Evolutionary conservation across 805 yeast species (phyloP).

Genomic region (Barnettozyma botsteinii): DNA sequence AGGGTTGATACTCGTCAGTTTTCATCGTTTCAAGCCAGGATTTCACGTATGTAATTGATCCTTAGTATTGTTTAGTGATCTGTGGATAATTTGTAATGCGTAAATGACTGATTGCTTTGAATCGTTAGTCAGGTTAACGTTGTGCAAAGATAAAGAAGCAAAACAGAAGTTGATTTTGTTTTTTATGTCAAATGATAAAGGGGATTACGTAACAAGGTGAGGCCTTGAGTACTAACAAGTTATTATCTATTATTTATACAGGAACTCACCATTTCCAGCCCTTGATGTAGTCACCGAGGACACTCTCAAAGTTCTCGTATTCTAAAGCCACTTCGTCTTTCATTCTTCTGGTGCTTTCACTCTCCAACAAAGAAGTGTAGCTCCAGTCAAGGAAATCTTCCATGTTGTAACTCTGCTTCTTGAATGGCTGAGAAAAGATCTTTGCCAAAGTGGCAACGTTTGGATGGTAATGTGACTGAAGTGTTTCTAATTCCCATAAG

Average conservation of each 20-base stretch:
- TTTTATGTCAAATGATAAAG: too few relatives aligned
- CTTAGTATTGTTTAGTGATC: too few relatives aligned
- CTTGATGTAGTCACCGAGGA: conserved; percentile 23
- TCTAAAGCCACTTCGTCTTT: conserved; percentile 76
- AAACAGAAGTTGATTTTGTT: too few relatives aligned
- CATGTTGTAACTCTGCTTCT: conserved; percentile 78
- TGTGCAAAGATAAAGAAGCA: too few relatives aligned
- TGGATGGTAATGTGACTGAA: conserved; percentile 86
- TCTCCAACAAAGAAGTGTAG: conserved; percentile 57
- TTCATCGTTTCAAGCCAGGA: too few relatives aligned
- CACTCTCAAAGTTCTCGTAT: conserved; percentile 39
- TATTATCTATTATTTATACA: too few relatives aligned
- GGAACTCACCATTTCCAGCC: conserved; percentile 23
- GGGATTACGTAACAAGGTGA: background rate
- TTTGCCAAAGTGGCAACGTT: conserved; percentile 89
- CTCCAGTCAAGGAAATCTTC: conserved; percentile 95
- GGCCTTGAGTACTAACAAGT: background rate
- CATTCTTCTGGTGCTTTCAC: conserved; percentile 58
- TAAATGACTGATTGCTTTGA: too few relatives aligned
- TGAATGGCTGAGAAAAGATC: conserved; percentile 84
- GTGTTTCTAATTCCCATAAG: conserved; percentile 83
- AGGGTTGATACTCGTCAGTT: conserved; percentile 1
- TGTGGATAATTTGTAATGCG: too few relatives aligned
- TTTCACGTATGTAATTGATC: too few relatives aligned
- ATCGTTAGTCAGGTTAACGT: too few relatives aligned